Base-by-base conservation (phyloP, 768 basidiomycete species). In the Cytidiella melzeri region DNA sequence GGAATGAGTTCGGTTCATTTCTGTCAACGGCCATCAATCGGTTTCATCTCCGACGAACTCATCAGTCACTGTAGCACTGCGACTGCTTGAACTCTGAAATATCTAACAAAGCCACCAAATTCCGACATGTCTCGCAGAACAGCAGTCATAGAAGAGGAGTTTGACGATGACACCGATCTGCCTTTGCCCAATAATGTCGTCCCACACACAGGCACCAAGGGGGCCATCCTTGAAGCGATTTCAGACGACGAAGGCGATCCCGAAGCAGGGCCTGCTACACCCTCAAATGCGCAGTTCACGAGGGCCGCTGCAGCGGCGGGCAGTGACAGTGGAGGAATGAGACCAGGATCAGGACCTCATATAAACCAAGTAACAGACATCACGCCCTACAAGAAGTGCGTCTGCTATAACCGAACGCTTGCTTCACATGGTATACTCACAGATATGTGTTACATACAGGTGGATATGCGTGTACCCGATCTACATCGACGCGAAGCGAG, bases 391-490 rank as follows among this genome's bases (percentile, higher is more conserved):
- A 90, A 91, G 73, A 79, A 75, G 88, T 90, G 61, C 61, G 55
- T 46, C 23, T 43, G 23, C 56, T 21, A 15, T 15, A 7, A 15
- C 30, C 30, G 30, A 7, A 34, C 30, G 15, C 30, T 7, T 34
- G 30, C 15, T 15, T 7, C 30, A 34, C 30, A 28, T 26, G 12
- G 24, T n/a, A 43, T 19, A 2, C 24, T 19, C 12, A 28, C 27
- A 2, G 13, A 2, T 27, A 36, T 26, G 43, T 51, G 50, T 55
- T 47, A 44, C 47, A 26, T 45, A 25, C 39, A 96, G 93, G 59
- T 96, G 94, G 94, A 85, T 91, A 40, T 90, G 89, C 58, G 81
- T 98, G 61, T 99, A 98, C 65, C 95, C 95, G 4, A 87, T 97
- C 61, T 97, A 97, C 67, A 80, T 98, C 49, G 95, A 98, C 67